Conservation (phyloP, 169 alveolate genomes). For the Plasmodium gallinaceum region DNA sequence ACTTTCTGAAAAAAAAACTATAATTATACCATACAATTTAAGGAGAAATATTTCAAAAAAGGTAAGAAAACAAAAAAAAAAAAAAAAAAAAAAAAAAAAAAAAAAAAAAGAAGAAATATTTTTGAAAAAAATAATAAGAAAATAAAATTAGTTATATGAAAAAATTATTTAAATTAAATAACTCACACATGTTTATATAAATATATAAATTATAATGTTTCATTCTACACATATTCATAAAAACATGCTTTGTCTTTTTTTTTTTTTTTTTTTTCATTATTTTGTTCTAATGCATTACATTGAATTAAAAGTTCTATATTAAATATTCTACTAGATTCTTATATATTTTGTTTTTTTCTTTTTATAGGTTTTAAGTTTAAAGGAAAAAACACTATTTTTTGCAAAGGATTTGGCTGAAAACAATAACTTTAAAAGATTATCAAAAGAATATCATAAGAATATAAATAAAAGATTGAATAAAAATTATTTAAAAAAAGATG, state of each 20-base stretch:
- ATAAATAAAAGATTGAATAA: slow-evolving; percentile 23
- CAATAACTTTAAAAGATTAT: slow-evolving; percentile 34
- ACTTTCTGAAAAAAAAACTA: neutral
- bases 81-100: neutral
- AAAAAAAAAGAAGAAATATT: no score
- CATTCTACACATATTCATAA: neutral
- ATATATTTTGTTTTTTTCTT: neutral
- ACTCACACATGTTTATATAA: neutral
- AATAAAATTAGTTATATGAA: no score
- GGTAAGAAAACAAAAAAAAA: neutral
- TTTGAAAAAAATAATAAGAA: no score
- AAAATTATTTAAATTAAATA: neutral
- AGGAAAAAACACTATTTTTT: slow-evolving; percentile 48
- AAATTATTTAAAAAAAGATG: slow-evolving; percentile 11
- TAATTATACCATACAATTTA: slow-evolving; percentile 36
- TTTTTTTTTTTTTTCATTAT: neutral
- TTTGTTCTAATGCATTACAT: no score
- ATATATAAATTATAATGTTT: neutral
- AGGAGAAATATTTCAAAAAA: slow-evolving; percentile 36
- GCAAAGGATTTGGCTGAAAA: slow-evolving; percentile 67
- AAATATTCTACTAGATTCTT: no score
- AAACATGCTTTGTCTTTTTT: neutral
- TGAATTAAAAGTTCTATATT: no score
- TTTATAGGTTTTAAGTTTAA: slow-evolving; percentile 21
- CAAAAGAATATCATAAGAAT: slow-evolving; percentile 35